Percentiles rank a stretch among this genome's conserved stretches.
These are phyloP conservation scores for Calendula officinalis DNA, from an alignment of 129 eudicot genomes.

Conservation along the genomic window DNA sequence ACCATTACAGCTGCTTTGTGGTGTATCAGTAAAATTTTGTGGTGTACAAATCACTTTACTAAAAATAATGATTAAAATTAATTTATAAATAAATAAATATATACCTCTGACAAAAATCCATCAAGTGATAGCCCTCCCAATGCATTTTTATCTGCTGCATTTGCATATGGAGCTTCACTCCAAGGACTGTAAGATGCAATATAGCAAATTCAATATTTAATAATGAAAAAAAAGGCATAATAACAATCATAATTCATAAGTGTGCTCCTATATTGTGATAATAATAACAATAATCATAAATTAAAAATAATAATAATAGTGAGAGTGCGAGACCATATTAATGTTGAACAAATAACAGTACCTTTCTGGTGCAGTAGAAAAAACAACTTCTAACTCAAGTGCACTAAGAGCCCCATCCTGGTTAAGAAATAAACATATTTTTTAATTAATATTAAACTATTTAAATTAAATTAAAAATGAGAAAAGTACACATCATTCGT, in stretches of 20 bases:
- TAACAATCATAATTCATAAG: background rate
- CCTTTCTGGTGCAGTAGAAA: constrained; percentile 98
- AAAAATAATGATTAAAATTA: background rate
- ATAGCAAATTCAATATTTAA: constrained; percentile 5
- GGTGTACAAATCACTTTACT: background rate
- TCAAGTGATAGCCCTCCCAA: constrained; percentile 80
- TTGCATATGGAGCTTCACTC: constrained; percentile 80
- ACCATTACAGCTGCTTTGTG: no score
- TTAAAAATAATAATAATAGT: background rate
- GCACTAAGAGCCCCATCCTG: constrained; percentile 82
- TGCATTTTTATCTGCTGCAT: constrained; percentile 76
- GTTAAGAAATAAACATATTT: constrained; percentile 13
- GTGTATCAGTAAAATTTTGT: background rate
- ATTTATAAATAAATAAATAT: background rate
- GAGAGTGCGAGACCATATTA: background rate
- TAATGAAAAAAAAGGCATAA: constrained; percentile 2
- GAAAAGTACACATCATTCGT: background rate
- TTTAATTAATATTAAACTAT: constrained; percentile 1
- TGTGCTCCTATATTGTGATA: background rate
- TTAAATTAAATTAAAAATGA: background rate
- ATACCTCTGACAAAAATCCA: constrained; percentile 82
- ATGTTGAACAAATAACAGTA: constrained; percentile 27
- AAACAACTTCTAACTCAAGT: constrained; percentile 76
- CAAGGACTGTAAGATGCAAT: constrained; percentile 62
- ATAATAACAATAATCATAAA: background rate